Base-by-base conservation (phyloP, 805 yeast genomes). In the Yamadazyma akitaensis region DNA sequence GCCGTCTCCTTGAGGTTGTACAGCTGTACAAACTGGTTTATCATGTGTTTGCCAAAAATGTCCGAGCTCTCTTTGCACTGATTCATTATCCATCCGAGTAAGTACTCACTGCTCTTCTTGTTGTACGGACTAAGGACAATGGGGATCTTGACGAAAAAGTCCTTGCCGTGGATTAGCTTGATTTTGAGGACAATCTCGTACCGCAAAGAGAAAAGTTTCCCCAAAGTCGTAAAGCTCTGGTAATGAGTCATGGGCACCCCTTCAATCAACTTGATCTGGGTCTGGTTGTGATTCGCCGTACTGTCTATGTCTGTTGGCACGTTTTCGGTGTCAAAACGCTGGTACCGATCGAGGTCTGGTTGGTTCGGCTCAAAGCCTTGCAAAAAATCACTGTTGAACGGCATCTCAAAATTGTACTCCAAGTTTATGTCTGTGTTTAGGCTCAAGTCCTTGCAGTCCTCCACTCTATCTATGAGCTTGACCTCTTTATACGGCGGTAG, bases 41-140 rank as follows among this genome's bases (percentile, higher is more conserved):
- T 44, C n/a, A 58, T 34, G 7, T 54, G 59, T 35, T 55, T 59
- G n/a, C 77, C 75, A 54, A 69, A 72, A 26, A 41, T 47, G 18
- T 51, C 53, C 9, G 59, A 57, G 1, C 85, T 79, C 19, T 65
- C 48, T 33, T 74, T 77, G 44, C 79, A 76, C 57, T 82, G 84
- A 41, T 72, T 68, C 48, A 71, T 52, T 14, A 82, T 79, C 75
- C 84, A 73, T 49, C 69, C 71, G 46, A 81, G 67, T 11, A 82
- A 57, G 47, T 79, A 73, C 30, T 68, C 73, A 36, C 82, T 66
- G 53, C 77, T 71, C 2, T 60, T 53, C 32, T 75, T 60, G 53
- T 79, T 75, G 65, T 75, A 80, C 1, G 83, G 82, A 24, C 82
- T 68, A 0, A 83, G 68, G 0, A 77, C 76, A 4, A 83, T 62